Base-by-base conservation (phyloP, 2,329 filamentous ascomycete species). In the Dissoconium aciculare region DNA sequence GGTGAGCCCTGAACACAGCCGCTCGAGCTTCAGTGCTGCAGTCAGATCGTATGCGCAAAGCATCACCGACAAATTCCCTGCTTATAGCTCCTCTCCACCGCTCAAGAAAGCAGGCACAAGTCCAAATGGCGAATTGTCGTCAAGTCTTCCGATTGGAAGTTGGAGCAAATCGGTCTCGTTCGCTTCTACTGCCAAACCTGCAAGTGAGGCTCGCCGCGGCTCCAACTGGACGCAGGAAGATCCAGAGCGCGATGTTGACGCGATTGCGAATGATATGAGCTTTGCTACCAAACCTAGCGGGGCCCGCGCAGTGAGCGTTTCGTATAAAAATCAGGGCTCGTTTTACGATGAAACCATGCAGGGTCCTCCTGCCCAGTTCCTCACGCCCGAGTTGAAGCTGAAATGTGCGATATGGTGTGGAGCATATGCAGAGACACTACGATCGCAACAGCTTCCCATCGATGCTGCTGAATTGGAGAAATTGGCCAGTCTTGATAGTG, bases 391-490 rank as follows among this genome's bases (percentile, higher is more conserved):
- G 6, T 59, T 66, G 26, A 57, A 60, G 12, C 52, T 49, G 40
- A 54, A 66, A 26, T 67, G 66, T 41, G 53, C 52, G 5, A 55
- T 61, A 2, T 77, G 73, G 54, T 62, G 69, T 25, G 52, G 58
- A 30, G 57, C 63, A 26, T 76, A 76, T 49, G 68, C 71, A 3
- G 56, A 71, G 28, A 55, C 71, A 33, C 57, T 76, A 4, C 63
- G 63, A n/a, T 61, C 65, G 5, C 75, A 71, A 71, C 62, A 62
- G 9, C 41, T 76, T 8, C 54, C 62, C 9, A 58, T 67, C 13
- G 57, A 67, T 39, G 60, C 64, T 29, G 63, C 65, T 10, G 71
- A 76, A 47, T 55, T 76, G 2, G 55, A 73, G 15, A 73, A 72
- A 40, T 66, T 68, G 34, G 63, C 66, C 29, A 58, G 59, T 0